A percentile compares a stretch with the other conserved stretches of the same genome.
Conservation (phyloP, 257 asterid genomes). For the Przewalskia tangutica region DNA sequence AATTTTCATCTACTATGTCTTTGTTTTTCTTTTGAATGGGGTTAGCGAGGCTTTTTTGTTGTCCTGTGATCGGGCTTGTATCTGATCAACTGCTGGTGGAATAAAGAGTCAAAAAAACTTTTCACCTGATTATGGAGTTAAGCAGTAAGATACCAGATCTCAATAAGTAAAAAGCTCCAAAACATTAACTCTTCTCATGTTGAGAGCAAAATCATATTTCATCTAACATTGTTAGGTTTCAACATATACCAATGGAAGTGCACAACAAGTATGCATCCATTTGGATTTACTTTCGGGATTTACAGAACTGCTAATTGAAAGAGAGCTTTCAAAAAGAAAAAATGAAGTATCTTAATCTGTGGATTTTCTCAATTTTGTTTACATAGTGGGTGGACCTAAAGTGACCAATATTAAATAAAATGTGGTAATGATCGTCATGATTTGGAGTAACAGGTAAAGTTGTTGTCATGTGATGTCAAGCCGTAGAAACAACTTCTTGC, state of each 20-base stretch:
- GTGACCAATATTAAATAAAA: no score
- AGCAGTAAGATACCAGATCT: not conserved
- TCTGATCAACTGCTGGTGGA: not conserved
- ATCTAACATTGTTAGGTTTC: not conserved
- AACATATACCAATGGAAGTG: not conserved
- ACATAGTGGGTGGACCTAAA: no score
- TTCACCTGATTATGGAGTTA: not conserved
- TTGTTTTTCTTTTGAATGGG: not conserved
- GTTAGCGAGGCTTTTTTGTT: not conserved
- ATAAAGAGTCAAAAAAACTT: not conserved
- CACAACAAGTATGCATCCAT: no score
- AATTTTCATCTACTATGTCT: not conserved
- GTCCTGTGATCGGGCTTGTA: not conserved
- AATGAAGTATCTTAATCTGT: no score
- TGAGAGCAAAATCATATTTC: not conserved
- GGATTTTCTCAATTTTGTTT: no score
- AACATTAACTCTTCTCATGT: not conserved
- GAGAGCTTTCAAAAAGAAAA: no score
- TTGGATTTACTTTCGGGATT: no score
- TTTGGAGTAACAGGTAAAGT: no score
- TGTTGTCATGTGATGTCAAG: no score
- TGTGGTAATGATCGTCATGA: no score
- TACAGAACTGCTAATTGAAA: no score
- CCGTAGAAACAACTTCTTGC: no score
- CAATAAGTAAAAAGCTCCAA: not conserved